Base-by-base conservation (phyloP, 352 stramenopile genomes). In the Pythium graminicola region DNA sequence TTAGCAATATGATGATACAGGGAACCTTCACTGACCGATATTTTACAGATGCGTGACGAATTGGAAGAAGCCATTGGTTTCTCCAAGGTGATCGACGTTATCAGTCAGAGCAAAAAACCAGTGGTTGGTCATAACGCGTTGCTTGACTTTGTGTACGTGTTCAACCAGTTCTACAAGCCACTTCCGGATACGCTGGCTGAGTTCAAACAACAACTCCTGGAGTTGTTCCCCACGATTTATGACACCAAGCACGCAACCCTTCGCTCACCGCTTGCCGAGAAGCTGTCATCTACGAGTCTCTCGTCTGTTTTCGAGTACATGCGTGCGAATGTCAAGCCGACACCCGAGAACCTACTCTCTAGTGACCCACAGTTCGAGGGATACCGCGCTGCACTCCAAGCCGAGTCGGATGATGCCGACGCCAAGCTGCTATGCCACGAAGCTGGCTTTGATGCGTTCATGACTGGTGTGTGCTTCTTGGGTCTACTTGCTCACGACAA, bases 371-470 rank as follows among this genome's bases (percentile, higher is more conserved):
- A 71, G 36, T 86, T 87, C 39, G 73, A 83, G 45, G 73, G 62
- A 29, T 91, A 89, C 56, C 76, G 74, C 28, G 44, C 67, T 9
- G 80, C 76, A 16, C 65, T 90, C 3, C 68, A 84, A 52, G 65
- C 64, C 14, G 67, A 81, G 28, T 62, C 63, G 1, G 67, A 81
- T 9, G 65, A 81, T 14, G 65, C 62, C 5, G 67, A 79, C 2
- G 66, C 73, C 26, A 80, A 72, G n/a, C 40, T 76, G 47, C 56
- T 90, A 22, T 86, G 77, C 29, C 82, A 93, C 57, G 82, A 93
- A 53, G 82, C 82, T n/a, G 82, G 82, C 32, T 93, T 89, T 43
- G 82, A 93, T 33, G 80, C 82, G 16, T 87, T 89, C 63, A 91
- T 93, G 80, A 93, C 82, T 2, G 73, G 67, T 38, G 70, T 89